These are phyloP conservation scores for Eudorina sp. DNA, from an alignment of 139 green algal genomes.

Conservation along the genomic window DNA sequence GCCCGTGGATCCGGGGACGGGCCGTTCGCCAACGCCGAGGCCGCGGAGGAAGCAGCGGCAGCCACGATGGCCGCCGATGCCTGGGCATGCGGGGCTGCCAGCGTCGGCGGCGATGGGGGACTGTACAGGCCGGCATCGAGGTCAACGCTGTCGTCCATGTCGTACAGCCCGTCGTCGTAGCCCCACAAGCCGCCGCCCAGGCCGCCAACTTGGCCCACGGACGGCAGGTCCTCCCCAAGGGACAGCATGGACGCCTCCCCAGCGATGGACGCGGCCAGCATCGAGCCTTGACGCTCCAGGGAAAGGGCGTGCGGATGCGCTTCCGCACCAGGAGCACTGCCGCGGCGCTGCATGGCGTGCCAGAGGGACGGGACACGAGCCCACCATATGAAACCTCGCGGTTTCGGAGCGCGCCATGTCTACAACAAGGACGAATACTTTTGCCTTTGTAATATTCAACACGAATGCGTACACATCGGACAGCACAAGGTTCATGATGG, in stretches of 20 bases:
- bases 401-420: too few relatives aligned
- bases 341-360: conserved; percentile 45
- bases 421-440: too few relatives aligned
- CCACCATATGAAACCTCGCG: too few relatives aligned
- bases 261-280: background rate
- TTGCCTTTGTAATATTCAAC: too few relatives aligned
- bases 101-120: background rate
- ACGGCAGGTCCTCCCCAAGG: conserved; percentile 25
- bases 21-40: too few relatives aligned
- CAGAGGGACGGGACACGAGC: conserved; percentile 27
- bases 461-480: too few relatives aligned
- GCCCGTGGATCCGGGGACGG: too few relatives aligned
- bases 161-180: conserved; percentile 38
- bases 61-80: background rate
- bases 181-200: background rate
- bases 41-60: background rate
- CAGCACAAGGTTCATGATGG: too few relatives aligned
- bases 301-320: background rate
- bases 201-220: conserved; percentile 16
- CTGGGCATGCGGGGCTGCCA: too few relatives aligned
- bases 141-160: conserved; percentile 36
- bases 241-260: background rate
- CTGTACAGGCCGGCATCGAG: conserved; percentile 3
- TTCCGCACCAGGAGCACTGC: background rate
- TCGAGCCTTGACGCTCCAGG: background rate